Evolutionary conservation across 2,329 filamentous ascomycete species (phyloP).

Genomic region (Escovopsis sp.): DNA sequence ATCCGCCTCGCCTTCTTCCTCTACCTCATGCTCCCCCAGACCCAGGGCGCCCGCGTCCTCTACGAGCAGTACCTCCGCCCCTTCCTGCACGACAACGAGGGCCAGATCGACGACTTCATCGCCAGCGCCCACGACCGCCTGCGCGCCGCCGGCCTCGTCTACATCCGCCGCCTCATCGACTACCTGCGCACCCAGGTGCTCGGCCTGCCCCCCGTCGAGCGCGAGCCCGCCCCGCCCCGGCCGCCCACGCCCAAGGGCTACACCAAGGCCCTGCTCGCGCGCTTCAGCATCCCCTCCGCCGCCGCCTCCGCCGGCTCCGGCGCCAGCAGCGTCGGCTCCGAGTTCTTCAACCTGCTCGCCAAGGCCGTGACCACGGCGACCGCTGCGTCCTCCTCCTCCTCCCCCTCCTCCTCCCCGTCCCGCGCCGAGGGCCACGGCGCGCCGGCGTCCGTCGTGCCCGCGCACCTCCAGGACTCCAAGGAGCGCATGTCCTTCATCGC

Average conservation of each 20-base stretch:
- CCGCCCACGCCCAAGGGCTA: slow-evolving; percentile 43
- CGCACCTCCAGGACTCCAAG: slow-evolving; percentile 44
- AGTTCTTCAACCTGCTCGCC: slow-evolving; percentile 67
- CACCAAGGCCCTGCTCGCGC: slow-evolving; percentile 66
- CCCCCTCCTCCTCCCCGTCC: too few relatives aligned
- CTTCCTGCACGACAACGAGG: slow-evolving; percentile 75
- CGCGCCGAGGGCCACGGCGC: slow-evolving; percentile 10
- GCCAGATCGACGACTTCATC: slow-evolving; percentile 82
- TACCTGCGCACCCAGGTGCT: slow-evolving; percentile 61
- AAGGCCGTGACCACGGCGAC: slow-evolving; percentile 55
- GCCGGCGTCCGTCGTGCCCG: slow-evolving; percentile 54
- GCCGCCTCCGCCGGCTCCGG: slow-evolving; percentile 52
- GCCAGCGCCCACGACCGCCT: slow-evolving; percentile 64
- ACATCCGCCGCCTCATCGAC: slow-evolving; percentile 58
- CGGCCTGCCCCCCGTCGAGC: slow-evolving; percentile 49
- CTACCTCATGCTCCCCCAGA: slow-evolving; percentile 93
- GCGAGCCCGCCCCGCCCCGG: slow-evolving; percentile 23
- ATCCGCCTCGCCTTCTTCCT: slow-evolving; percentile 74
- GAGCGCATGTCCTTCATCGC: slow-evolving; percentile 64
- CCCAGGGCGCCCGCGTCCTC: slow-evolving; percentile 77
- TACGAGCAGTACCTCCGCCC: slow-evolving; percentile 81
- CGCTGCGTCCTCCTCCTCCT: slow-evolving; percentile 18
- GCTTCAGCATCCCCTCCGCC: slow-evolving; percentile 64
- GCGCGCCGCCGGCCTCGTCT: slow-evolving; percentile 61
- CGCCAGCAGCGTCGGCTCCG: slow-evolving; percentile 31